phyloP scores from a whole-genome alignment of 441 rosid species.

The Gossypium laxum region DNA sequence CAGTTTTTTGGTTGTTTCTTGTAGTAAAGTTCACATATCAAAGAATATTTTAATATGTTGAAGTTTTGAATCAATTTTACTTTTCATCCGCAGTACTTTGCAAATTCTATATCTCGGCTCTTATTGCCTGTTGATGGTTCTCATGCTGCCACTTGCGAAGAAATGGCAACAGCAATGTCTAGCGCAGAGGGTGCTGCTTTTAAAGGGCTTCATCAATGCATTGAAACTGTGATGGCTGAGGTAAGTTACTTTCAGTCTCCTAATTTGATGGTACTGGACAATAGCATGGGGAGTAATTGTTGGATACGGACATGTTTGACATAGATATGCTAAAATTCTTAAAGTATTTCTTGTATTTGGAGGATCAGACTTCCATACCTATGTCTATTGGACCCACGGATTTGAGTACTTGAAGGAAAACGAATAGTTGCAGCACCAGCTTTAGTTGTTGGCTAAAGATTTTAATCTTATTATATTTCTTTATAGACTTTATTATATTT shows the following conservation, averaged over 20 bases:
- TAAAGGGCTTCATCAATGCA: conserved; percentile 97
- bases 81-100: conserved; percentile 60
- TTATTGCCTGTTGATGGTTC: conserved; percentile 97
- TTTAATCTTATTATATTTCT: not conserved
- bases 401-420: not conserved
- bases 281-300: not conserved
- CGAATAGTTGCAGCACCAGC: not conserved
- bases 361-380: not conserved
- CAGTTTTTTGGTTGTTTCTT: conserved; percentile 10
- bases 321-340: not conserved
- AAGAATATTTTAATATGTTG: not conserved
- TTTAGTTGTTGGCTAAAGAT: not conserved
- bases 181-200: conserved; percentile 96
- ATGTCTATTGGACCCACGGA: not conserved
- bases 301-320: not conserved
- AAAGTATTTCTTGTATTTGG: not conserved
- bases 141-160: conserved; percentile 95
- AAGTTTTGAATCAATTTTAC: conserved; percentile 12
- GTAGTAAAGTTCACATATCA: conserved; percentile 12
- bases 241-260: conserved; percentile 32
- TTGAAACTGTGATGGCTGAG: conserved; percentile 99
- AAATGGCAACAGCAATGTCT: conserved; percentile 95
- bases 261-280: conserved; percentile 14
- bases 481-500: not conserved
- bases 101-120: conserved; percentile 91